Evolutionary conservation across 164 flowering plant species (phyloP), one percentile per base, ranked within the genome.

Genomic region (Platanus orientalis): DNA sequence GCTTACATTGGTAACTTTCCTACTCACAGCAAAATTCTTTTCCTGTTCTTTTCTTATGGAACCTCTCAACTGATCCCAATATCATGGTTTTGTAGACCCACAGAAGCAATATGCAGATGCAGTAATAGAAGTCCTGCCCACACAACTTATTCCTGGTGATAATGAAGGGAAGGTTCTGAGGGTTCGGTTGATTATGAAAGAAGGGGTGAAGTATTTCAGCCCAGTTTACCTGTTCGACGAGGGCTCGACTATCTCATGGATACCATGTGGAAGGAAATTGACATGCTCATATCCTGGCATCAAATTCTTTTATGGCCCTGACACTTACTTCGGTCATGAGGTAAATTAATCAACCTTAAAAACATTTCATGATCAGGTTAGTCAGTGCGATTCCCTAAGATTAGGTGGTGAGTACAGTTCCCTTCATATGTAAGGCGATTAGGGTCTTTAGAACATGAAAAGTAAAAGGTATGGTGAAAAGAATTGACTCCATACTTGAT

Each of bases 281-380:
- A 89, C 97, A 9, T 94, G 98, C 73, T 94, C 98, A 6, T 94
- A 94, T 80, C 98, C 98, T 30, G 98, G 97, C 71, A 91, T 94
- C 88, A 87, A 86, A 34, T 91, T 94, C 78, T 4, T 61, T 70
- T 94, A 89, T n/a, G 92, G 95, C 50, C 98, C 98, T 2, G 95
- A 90, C 52, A 17, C 78, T 53, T 94, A 91, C 80, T 90, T 52
- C 58, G 84, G 80, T 70, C 64, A 89, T 26, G 98, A 94, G 98
- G 98, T 91, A 81, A 44, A 7, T 21, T 17, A 19, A 48, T 28
- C 6, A 5, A 58, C 7, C 44, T 42, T 24, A n/a, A n/a, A n/a
- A n/a, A n/a, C n/a, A n/a, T n/a, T n/a, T n/a, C n/a, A n/a, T n/a
- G n/a, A n/a, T n/a, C n/a, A n/a, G n/a, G n/a, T n/a, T n/a, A n/a